Evolutionary conservation across 164 flowering plant species (phyloP).

Genomic region (Dillenia turbinata): DNA sequence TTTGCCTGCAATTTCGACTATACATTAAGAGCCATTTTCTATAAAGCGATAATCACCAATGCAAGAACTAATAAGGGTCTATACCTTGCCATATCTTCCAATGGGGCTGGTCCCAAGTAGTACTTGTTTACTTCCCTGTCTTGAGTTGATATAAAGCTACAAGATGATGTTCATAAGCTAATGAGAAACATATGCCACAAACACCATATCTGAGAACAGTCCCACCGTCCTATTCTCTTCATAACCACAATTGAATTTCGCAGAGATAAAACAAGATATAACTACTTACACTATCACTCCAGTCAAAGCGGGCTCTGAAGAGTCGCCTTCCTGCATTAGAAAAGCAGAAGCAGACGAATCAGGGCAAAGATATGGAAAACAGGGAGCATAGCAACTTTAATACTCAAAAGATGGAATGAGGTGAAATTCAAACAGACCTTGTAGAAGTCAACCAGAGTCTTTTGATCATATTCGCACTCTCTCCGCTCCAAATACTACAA

Average conservation of each 20-base stretch:
- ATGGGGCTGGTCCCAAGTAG: slow-evolving; percentile 92
- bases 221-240: no score
- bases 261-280: not conserved
- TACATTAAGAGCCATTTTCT: not conserved
- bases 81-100: slow-evolving; percentile 92
- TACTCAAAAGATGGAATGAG: not conserved
- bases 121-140: slow-evolving; percentile 77
- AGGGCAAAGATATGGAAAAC: slow-evolving; percentile 1
- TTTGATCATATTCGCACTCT: slow-evolving; percentile 90
- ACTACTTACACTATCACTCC: slow-evolving; percentile 81
- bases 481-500: slow-evolving; percentile 86
- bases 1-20: slow-evolving; percentile 54
- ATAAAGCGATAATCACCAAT: not conserved
- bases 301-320: slow-evolving; percentile 45
- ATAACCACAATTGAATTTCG: not conserved
- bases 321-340: slow-evolving; percentile 57
- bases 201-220: no score
- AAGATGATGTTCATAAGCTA: not conserved
- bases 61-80: not conserved
- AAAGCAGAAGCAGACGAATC: not conserved
- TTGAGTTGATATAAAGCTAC: slow-evolving; percentile 95
- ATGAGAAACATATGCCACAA: no score
- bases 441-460: slow-evolving; percentile 75
- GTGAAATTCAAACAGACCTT: slow-evolving; percentile 38
- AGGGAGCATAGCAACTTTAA: not conserved